Conservation (phyloP, 768 basidiomycete genomes). For the Mycena floridula region DNA sequence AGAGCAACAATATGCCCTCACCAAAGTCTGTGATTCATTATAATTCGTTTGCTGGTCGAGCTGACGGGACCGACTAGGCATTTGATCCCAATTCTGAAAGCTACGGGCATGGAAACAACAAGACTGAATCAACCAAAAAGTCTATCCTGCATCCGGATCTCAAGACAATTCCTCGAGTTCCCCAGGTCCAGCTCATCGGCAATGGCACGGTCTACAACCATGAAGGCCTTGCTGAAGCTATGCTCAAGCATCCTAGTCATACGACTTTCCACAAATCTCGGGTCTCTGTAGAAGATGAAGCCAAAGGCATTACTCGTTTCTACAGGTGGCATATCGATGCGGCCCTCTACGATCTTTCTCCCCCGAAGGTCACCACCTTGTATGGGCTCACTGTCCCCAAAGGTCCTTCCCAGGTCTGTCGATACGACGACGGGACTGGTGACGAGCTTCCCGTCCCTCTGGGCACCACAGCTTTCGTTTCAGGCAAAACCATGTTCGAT, state of each 20-base stretch:
- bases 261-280: conserved; percentile 81
- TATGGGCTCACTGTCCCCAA: conserved; percentile 71
- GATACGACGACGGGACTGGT: conserved; percentile 85
- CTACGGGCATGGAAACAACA: conserved; percentile 89
- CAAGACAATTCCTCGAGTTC: conserved; percentile 84
- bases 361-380: conserved; percentile 81
- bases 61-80: conserved; percentile 39
- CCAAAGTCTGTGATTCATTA: conserved; percentile 50
- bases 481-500: conserved; percentile 81
- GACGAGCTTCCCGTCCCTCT: conserved; percentile 79
- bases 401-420: conserved; percentile 54
- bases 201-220: conserved; percentile 78
- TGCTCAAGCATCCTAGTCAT: conserved; percentile 83
- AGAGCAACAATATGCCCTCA: conserved; percentile 79
- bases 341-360: conserved; percentile 69
- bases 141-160: conserved; percentile 87
- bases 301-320: conserved; percentile 75
- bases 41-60: conserved; percentile 3
- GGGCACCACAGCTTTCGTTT: conserved; percentile 82
- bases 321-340: conserved; percentile 95
- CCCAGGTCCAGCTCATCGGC: conserved; percentile 90
- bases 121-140: conserved; percentile 64
- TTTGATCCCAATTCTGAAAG: conserved; percentile 59
- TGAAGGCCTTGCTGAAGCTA: conserved; percentile 72
- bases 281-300: conserved; percentile 70